These are phyloP conservation scores for Boletus tomentosulus DNA, from an alignment of 768 basidiomycete species.

Conservation along the genomic window DNA sequence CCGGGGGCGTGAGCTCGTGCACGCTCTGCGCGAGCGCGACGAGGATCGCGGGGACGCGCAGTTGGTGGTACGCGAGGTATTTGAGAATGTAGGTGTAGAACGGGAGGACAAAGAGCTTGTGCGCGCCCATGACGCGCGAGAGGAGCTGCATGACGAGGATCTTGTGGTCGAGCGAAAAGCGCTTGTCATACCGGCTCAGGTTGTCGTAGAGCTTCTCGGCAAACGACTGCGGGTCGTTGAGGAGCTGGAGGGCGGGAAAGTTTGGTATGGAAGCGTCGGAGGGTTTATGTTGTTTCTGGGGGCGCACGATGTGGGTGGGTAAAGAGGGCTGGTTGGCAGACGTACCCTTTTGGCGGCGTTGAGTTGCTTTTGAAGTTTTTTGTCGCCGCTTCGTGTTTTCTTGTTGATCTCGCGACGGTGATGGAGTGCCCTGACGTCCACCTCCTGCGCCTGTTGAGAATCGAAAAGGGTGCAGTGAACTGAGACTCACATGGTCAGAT, in stretches of 20 bases:
- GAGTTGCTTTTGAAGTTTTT: slow-evolving; percentile 69
- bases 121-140: slow-evolving; percentile 86
- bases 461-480: background rate
- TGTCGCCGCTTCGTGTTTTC: slow-evolving; percentile 80
- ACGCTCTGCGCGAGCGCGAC: slow-evolving; percentile 92
- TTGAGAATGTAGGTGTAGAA: slow-evolving; percentile 97
- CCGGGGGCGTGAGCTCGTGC: slow-evolving; percentile 93
- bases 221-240: slow-evolving; percentile 95
- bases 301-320: slow-evolving; percentile 27
- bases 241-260: slow-evolving; percentile 87
- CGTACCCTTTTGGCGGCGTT: slow-evolving; percentile 72
- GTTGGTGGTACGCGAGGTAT: slow-evolving; percentile 89
- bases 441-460: slow-evolving; percentile 37
- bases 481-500: slow-evolving; percentile 40
- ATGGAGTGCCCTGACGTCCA: slow-evolving; percentile 69
- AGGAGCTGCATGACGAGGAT: slow-evolving; percentile 96
- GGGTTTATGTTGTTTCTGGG: slow-evolving; percentile 34
- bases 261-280: slow-evolving; percentile 46
- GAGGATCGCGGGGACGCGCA: slow-evolving; percentile 89
- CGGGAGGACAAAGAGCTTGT: slow-evolving; percentile 88
- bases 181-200: slow-evolving; percentile 83
- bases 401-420: slow-evolving; percentile 93
- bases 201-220: slow-evolving; percentile 89
- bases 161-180: slow-evolving; percentile 96
- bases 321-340: background rate